Evolutionary conservation across 495 filamentous ascomycete genomes (phyloP).

Genomic region (Podospora conica): DNA sequence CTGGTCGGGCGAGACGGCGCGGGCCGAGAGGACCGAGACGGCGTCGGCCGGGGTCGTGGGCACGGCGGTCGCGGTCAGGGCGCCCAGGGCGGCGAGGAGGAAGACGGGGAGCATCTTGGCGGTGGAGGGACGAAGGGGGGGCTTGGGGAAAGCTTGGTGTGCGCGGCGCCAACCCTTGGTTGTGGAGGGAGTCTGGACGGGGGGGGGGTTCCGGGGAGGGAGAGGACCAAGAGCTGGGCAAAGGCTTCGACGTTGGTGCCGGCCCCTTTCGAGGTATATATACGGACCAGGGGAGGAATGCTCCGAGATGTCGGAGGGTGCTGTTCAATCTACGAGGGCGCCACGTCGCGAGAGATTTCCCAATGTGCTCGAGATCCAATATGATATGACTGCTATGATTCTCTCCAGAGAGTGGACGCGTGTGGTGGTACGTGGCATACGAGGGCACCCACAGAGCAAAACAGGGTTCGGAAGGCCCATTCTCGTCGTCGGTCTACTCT

Average conservation of each 20-base stretch:
- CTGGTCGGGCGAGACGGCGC: constrained; percentile 22
- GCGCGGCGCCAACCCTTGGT: neutral
- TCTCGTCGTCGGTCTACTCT: neutral
- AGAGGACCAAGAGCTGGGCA: neutral
- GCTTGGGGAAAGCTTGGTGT: neutral
- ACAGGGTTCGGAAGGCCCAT: neutral
- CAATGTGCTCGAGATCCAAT: neutral
- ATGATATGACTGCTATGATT: neutral
- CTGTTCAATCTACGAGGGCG: neutral
- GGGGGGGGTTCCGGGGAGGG: neutral
- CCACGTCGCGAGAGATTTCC: neutral
- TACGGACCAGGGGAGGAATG: neutral
- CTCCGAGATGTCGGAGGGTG: neutral
- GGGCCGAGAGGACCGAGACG: neutral
- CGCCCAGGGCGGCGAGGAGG: constrained; percentile 2
- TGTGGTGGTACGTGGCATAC: neutral
- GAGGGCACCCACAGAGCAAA: neutral
- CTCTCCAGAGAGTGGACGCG: neutral
- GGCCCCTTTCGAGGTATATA: neutral
- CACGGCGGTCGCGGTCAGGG: constrained; percentile 6
- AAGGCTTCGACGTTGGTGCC: neutral
- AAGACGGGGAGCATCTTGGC: constrained; percentile 8
- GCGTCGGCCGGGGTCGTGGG: constrained; percentile 3
- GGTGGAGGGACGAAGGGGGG: neutral
- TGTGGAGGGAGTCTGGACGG: neutral